Conservation (phyloP, 495 filamentous ascomycete genomes). For the Lophiotrema nucula region DNA sequence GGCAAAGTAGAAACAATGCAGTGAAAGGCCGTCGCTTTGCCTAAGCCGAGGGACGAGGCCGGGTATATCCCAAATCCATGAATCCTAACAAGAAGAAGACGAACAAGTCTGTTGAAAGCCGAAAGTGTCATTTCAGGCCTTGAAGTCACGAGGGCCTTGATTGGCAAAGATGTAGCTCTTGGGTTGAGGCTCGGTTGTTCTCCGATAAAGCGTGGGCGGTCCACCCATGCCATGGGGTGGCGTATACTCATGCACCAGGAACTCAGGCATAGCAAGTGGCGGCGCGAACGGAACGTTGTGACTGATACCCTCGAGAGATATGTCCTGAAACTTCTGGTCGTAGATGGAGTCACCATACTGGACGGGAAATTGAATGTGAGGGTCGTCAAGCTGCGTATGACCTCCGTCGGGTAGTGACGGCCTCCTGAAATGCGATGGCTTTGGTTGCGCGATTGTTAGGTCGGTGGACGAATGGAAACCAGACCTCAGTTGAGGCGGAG, state of each 20-base stretch:
- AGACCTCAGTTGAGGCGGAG: constrained; percentile 24
- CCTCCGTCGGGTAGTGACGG: constrained; percentile 30
- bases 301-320: constrained; percentile 17
- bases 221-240: constrained; percentile 14
- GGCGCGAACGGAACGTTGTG: constrained; percentile 28
- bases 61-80: constrained; percentile 21
- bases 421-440: constrained; percentile 33
- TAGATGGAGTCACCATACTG: constrained; percentile 4
- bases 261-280: constrained; percentile 27
- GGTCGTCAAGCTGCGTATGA: constrained; percentile 7
- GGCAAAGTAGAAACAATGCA: not conserved
- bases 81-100: constrained; percentile 3
- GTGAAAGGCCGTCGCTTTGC: not conserved
- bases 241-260: constrained; percentile 30
- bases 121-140: not conserved
- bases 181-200: constrained; percentile 19
- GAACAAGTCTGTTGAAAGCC: constrained; percentile 1
- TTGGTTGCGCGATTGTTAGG: constrained; percentile 28
- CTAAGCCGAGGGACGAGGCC: constrained; percentile 6
- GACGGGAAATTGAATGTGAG: constrained; percentile 22
- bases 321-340: constrained; percentile 22
- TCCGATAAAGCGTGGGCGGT: constrained; percentile 3
- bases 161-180: constrained; percentile 35
- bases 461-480: constrained; percentile 28
- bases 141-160: constrained; percentile 31